These are phyloP conservation scores for Stephanocyclus meneghinianus DNA, from an alignment of 352 stramenopile genomes.

Conservation along the genomic window DNA sequence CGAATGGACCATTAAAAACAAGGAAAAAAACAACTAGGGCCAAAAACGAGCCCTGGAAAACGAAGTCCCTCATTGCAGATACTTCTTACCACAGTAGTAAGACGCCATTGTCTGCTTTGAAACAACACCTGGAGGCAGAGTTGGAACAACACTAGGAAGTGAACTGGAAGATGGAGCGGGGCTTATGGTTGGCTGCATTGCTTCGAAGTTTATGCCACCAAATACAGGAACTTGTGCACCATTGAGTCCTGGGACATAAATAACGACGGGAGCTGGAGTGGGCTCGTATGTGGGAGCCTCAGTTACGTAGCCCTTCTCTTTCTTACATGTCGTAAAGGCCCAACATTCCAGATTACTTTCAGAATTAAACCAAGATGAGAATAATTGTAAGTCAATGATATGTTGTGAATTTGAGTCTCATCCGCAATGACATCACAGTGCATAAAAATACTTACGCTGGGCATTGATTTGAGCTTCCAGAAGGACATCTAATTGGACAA, in stretches of 20 bases:
- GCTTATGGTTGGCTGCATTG: constrained; percentile 41
- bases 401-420: not conserved
- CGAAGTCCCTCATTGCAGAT: not conserved
- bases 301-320: constrained; percentile 49
- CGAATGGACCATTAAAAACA: not conserved
- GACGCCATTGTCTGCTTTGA: constrained; percentile 46
- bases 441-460: constrained; percentile 49
- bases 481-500: constrained; percentile 72
- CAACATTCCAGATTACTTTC: constrained; percentile 54
- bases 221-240: constrained; percentile 61
- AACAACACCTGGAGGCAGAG: constrained; percentile 47
- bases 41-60: not conserved
- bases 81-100: constrained; percentile 59
- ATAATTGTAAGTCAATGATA: not conserved
- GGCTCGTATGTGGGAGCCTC: constrained; percentile 23
- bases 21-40: not conserved
- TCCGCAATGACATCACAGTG: too few species aligned
- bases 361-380: not conserved
- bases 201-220: constrained; percentile 37
- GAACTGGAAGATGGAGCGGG: constrained; percentile 41
- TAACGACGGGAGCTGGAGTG: constrained; percentile 23
- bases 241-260: constrained; percentile 52
- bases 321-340: constrained; percentile 59
- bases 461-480: constrained; percentile 66
- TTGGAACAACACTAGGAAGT: constrained; percentile 37